phyloP scores from a whole-genome alignment of 139 green algal species.

The Yamagishiella unicocca region DNA sequence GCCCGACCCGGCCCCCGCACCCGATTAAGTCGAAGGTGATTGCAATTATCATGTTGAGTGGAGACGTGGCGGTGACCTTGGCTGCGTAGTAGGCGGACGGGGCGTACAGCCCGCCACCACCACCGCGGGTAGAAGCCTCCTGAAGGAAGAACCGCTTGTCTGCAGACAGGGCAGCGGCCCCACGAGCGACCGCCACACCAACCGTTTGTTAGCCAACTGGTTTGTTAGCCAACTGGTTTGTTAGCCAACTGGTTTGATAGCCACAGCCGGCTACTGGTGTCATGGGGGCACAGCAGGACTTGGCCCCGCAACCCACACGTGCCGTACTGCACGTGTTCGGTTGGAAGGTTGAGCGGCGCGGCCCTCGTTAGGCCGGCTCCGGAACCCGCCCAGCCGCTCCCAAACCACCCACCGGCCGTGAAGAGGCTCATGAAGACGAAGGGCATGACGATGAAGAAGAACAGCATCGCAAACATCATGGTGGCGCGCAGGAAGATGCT shows the following conservation, averaged over 20 bases:
- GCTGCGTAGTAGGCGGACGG: conserved; percentile 66
- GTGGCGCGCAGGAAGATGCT: conserved; percentile 47
- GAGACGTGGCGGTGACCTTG: conserved; percentile 61
- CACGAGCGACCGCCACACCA: neutral
- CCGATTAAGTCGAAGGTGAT: conserved; percentile 51
- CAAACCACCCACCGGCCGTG: conserved; percentile 46
- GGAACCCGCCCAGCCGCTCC: too few relatives aligned
- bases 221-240: neutral
- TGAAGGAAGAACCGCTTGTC: conserved; percentile 66
- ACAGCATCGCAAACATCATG: conserved; percentile 64
- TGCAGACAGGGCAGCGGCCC: neutral
- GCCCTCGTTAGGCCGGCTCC: too few relatives aligned
- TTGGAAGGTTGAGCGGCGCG: too few relatives aligned
- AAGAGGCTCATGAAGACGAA: conserved; percentile 79
- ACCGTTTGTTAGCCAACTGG: neutral
- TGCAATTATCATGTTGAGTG: conserved; percentile 66
- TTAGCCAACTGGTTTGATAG: too few relatives aligned
- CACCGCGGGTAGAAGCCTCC: conserved; percentile 39
- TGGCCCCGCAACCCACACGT: too few relatives aligned
- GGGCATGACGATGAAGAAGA: conserved; percentile 78
- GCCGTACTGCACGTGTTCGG: too few relatives aligned
- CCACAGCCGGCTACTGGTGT: too few relatives aligned
- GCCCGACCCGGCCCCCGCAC: neutral
- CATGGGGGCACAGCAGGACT: too few relatives aligned
- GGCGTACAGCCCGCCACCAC: conserved; percentile 58